A percentile compares a stretch with the other conserved stretches of the same genome.
Evolutionary conservation across 805 yeast genomes (phyloP).

Genomic region (Kodamaea fukazawae): DNA sequence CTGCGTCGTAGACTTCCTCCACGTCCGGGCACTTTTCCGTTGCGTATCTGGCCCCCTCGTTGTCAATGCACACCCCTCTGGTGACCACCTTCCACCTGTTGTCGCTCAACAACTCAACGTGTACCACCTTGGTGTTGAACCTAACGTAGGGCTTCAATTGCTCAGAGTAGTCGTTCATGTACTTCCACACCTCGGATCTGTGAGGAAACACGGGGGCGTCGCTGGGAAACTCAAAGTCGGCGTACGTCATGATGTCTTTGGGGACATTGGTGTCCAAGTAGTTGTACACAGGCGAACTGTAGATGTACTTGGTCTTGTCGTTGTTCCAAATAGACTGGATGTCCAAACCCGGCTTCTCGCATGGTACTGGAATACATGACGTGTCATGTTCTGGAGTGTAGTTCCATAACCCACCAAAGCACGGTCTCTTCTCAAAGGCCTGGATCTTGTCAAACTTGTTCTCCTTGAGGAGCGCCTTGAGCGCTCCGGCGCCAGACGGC

Average conservation of each 20-base stretch:
- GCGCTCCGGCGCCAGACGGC: conserved; percentile 22
- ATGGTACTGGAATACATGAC: conserved; percentile 18
- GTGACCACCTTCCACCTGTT: conserved; percentile 44
- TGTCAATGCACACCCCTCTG: conserved; percentile 27
- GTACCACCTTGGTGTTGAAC: conserved; percentile 48
- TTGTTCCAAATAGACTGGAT: conserved; percentile 12
- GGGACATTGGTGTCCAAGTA: conserved; percentile 69
- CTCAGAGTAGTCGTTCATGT: conserved; percentile 54
- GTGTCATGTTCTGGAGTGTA: conserved; percentile 38
- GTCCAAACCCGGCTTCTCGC: conserved; percentile 19
- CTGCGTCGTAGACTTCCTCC: conserved; percentile 32
- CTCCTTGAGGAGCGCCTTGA: conserved; percentile 54
- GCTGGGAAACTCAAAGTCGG: conserved; percentile 48
- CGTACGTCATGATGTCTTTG: conserved; percentile 63
- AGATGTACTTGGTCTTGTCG: conserved; percentile 17
- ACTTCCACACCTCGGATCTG: conserved; percentile 58
- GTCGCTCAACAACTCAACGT: conserved; percentile 25
- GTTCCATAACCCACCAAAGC: conserved; percentile 83
- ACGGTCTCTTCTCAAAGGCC: conserved; percentile 56
- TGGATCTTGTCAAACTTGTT: conserved; percentile 44
- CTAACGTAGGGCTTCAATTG: conserved; percentile 39
- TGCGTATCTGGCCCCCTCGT: conserved; percentile 24
- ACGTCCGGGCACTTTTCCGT: conserved; percentile 7
- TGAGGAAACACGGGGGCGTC: conserved; percentile 53
- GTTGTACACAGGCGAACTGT: conserved; percentile 54